Percentiles rank a stretch among this genome's conserved stretches.
These are phyloP conservation scores for Arthrobotrys pseudoclavata DNA, from an alignment of 2,329 filamentous ascomycete species.

Conservation along the genomic window DNA sequence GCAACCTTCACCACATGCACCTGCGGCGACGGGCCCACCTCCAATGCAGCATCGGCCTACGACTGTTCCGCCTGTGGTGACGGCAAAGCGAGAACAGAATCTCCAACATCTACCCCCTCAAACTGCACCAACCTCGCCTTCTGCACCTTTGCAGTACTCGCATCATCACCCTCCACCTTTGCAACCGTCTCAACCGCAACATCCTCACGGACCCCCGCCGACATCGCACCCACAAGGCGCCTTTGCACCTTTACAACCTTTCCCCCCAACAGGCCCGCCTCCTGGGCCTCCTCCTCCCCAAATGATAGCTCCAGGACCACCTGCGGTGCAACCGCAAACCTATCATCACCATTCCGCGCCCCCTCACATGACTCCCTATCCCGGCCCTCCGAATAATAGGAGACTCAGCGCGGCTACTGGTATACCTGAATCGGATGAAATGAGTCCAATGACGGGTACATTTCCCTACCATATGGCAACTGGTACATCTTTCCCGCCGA, in stretches of 20 bases:
- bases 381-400: conserved; percentile 27
- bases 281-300: conserved; percentile 35
- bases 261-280: conserved; percentile 30
- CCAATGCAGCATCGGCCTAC: conserved; percentile 60
- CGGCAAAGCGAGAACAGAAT: conserved; percentile 58
- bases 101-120: conserved; percentile 55
- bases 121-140: conserved; percentile 52
- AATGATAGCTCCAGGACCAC: conserved; percentile 54
- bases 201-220: conserved; percentile 25
- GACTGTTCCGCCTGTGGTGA: conserved; percentile 59
- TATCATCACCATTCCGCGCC: conserved; percentile 58
- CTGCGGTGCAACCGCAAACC: conserved; percentile 48
- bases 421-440: conserved; percentile 52
- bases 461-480: conserved; percentile 61
- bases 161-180: conserved; percentile 43
- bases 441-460: conserved; percentile 54
- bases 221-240: conserved; percentile 35
- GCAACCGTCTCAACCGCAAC: conserved; percentile 40
- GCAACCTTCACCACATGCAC: conserved; percentile 54
- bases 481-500: conserved; percentile 66
- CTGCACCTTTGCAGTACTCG: conserved; percentile 44
- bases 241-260: conserved; percentile 48
- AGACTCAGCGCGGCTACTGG: conserved; percentile 47
- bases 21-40: conserved; percentile 51
- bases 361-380: conserved; percentile 48